Evolutionary conservation across 345 rosid species (phyloP).

Genomic region (Lagerstroemia speciosa): DNA sequence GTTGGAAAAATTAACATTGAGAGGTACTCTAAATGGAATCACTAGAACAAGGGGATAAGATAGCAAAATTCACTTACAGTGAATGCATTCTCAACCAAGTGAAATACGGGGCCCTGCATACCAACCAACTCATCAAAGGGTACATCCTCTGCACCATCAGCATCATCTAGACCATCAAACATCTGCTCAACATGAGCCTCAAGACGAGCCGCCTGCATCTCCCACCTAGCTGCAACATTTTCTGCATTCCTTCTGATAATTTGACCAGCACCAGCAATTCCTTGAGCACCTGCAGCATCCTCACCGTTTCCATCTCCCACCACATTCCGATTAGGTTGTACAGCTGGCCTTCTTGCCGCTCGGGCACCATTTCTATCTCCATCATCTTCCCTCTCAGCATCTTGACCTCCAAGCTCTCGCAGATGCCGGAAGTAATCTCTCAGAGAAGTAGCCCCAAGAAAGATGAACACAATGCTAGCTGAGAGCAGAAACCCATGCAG

Average conservation of each 20-base stretch:
- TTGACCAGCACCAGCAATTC: slow-evolving; percentile 74
- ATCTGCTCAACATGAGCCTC: slow-evolving; percentile 99
- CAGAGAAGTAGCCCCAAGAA: slow-evolving; percentile 91
- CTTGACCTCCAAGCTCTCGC: slow-evolving; percentile 91
- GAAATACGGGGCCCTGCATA: slow-evolving; percentile 99
- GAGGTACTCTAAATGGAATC: background rate
- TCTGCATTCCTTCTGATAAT: slow-evolving; percentile 73
- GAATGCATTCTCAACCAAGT: slow-evolving; percentile 98
- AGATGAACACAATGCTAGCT: slow-evolving; percentile 92
- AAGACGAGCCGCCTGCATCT: slow-evolving; percentile 97
- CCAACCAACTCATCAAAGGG: slow-evolving; percentile 99
- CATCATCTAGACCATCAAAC: slow-evolving; percentile 98
- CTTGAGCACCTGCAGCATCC: slow-evolving; percentile 72
- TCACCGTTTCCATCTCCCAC: slow-evolving; percentile 73
- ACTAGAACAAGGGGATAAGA: background rate
- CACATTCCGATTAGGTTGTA: slow-evolving; percentile 67
- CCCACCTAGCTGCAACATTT: slow-evolving; percentile 96
- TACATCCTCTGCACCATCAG: slow-evolving; percentile 99
- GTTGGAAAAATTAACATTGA: background rate
- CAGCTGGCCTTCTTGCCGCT: slow-evolving; percentile 67
- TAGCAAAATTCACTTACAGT: slow-evolving; percentile 48
- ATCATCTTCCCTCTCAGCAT: slow-evolving; percentile 87
- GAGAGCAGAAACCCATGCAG: slow-evolving; percentile 97
- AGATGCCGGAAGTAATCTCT: slow-evolving; percentile 94
- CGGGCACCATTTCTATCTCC: slow-evolving; percentile 89